Conservation (phyloP, 495 filamentous ascomycete species). For the Astrothelium subdiscretum region DNA sequence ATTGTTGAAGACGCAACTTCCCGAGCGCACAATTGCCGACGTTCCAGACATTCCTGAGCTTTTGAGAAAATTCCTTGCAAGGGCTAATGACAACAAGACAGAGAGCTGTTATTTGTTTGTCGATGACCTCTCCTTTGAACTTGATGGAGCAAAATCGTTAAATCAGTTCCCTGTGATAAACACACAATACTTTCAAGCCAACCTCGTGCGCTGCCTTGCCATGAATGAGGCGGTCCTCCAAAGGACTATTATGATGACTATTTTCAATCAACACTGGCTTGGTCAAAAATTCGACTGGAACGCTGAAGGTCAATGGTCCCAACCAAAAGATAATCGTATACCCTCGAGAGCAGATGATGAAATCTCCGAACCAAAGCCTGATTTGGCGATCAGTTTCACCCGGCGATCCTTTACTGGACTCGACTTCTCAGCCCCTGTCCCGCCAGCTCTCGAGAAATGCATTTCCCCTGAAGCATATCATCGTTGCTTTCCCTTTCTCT, state of each 20-base stretch:
- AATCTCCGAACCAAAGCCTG: not conserved
- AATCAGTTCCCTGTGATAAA: not conserved
- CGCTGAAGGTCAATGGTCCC: not conserved
- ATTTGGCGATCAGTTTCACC: not conserved
- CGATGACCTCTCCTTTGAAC: not conserved
- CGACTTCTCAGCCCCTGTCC: not conserved
- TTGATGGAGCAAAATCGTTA: not conserved
- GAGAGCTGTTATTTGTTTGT: not conserved
- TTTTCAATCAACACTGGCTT: not conserved
- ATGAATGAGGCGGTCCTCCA: not conserved
- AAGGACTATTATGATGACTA: conserved; percentile 1
- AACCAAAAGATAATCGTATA: not conserved
- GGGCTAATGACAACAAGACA: not conserved
- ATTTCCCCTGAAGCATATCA: not conserved
- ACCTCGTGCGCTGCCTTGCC: not conserved
- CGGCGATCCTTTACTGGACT: not conserved
- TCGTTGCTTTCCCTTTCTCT: not conserved
- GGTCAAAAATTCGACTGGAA: not conserved
- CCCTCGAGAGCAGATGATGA: not conserved
- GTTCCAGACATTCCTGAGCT: not conserved
- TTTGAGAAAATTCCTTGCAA: not conserved
- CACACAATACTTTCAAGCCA: not conserved
- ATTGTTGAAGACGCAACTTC: not conserved
- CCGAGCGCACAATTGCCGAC: not conserved
- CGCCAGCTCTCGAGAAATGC: not conserved